Percentiles rank a stretch among this genome's conserved stretches.
Conservation (phyloP, 2,329 filamentous ascomycete genomes). For the Plectosphaerella sp. region DNA sequence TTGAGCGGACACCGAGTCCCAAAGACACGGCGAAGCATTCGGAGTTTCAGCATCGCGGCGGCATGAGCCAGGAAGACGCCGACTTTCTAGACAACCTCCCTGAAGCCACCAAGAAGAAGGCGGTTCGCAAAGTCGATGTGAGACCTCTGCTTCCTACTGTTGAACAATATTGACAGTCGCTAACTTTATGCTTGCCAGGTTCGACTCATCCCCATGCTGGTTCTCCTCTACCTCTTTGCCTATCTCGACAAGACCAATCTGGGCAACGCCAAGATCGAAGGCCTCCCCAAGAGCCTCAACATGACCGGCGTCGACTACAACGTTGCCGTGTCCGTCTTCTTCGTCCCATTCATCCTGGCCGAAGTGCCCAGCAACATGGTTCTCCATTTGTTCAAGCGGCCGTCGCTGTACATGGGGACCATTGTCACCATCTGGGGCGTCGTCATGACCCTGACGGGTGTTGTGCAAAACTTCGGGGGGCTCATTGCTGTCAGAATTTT, state of each 20-base stretch:
- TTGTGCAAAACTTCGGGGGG: constrained; percentile 31
- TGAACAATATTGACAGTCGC: neutral
- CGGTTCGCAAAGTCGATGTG: constrained; percentile 24
- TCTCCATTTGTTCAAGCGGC: constrained; percentile 31
- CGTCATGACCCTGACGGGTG: constrained; percentile 30
- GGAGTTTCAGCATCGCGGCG: constrained; percentile 12
- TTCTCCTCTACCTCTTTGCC: constrained; percentile 22
- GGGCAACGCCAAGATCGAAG: constrained; percentile 52
- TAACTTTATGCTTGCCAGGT: constrained; percentile 8
- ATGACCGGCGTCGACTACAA: constrained; percentile 56
- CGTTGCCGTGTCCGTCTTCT: constrained; percentile 54
- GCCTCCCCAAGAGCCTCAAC: constrained; percentile 45
- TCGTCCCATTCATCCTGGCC: constrained; percentile 54
- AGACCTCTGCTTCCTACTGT: constrained; percentile 3
- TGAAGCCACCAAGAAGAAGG: constrained; percentile 20
- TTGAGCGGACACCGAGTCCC: constrained; percentile 18
- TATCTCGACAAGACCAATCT: constrained; percentile 25
- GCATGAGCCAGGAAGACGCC: constrained; percentile 19
- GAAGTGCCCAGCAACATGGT: constrained; percentile 35
- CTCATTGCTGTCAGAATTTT: constrained; percentile 35
- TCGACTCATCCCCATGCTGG: constrained; percentile 22
- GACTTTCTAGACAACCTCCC: constrained; percentile 25
- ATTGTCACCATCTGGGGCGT: constrained; percentile 30
- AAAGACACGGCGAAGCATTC: constrained; percentile 17
- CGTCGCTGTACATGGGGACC: constrained; percentile 36